A percentile compares a stretch with the other conserved stretches of the same genome.
Evolutionary conservation across 805 yeast species (phyloP).

Genomic region (Candida xyloterini): DNA sequence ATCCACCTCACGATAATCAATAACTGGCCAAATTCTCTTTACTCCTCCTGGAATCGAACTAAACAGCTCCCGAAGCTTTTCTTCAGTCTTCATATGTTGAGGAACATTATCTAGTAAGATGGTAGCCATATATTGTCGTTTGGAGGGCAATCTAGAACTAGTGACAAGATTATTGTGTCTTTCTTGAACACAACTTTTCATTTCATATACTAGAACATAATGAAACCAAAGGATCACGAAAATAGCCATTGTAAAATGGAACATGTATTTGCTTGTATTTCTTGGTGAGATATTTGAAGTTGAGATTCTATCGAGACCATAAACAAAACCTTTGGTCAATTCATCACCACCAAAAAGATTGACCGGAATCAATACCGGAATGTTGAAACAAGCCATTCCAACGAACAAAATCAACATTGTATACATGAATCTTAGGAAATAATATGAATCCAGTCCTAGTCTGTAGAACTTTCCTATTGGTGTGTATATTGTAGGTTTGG

Average conservation of each 20-base stretch:
- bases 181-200: conserved; percentile 47
- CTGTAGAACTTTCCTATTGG: conserved; percentile 43
- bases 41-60: conserved; percentile 52
- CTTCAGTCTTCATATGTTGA: conserved; percentile 24
- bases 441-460: conserved; percentile 72
- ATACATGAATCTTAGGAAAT: conserved; percentile 60
- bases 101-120: conserved; percentile 48
- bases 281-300: conserved; percentile 63
- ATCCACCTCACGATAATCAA: conserved; percentile 40
- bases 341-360: conserved; percentile 44
- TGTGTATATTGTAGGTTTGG: conserved; percentile 37
- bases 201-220: conserved; percentile 52
- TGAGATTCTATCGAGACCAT: conserved; percentile 66
- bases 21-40: conserved; percentile 57
- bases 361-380: conserved; percentile 63
- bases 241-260: conserved; percentile 62
- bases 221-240: conserved; percentile 57
- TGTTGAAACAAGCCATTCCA: conserved; percentile 49
- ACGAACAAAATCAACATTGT: conserved; percentile 50
- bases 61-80: conserved; percentile 32
- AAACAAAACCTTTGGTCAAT: conserved; percentile 16
- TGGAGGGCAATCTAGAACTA: conserved; percentile 16
- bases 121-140: conserved; percentile 28
- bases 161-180: conserved; percentile 42
- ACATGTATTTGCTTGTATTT: conserved; percentile 48